These are phyloP conservation scores for Leishmania martiniquensis DNA, from an alignment of 208 protist species.

Conservation along the genomic window DNA sequence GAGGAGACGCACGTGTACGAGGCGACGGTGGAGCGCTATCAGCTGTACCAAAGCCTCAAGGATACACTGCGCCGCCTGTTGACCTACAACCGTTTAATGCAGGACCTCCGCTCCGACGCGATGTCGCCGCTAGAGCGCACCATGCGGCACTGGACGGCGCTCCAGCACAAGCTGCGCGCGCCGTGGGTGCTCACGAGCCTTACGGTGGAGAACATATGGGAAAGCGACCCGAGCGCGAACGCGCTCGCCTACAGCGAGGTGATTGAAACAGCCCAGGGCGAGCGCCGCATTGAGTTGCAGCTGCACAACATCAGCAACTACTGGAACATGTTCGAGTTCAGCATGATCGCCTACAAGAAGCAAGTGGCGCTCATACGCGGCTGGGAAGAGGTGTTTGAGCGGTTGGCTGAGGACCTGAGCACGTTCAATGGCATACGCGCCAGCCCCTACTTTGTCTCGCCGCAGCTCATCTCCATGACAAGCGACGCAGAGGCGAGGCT, in stretches of 20 bases:
- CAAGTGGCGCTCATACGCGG: conserved; percentile 95
- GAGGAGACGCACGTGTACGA: conserved; percentile 61
- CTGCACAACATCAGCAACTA: conserved; percentile 87
- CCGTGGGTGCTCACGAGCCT: conserved; percentile 88
- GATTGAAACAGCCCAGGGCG: conserved; percentile 85
- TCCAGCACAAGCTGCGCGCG: conserved; percentile 92
- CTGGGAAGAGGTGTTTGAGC: conserved; percentile 97
- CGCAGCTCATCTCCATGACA: conserved; percentile 63
- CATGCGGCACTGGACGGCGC: conserved; percentile 73
- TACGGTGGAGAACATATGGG: conserved; percentile 89
- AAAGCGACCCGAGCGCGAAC: conserved; percentile 90
- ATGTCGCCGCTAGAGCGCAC: conserved; percentile 89
- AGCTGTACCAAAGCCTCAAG: conserved; percentile 52
- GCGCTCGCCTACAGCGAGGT: conserved; percentile 95
- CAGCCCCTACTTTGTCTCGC: conserved; percentile 95
- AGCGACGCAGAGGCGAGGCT: conserved; percentile 95
- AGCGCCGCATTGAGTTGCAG: conserved; percentile 88
- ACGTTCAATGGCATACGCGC: conserved; percentile 94
- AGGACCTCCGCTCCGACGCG: conserved; percentile 94
- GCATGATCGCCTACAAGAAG: conserved; percentile 95
- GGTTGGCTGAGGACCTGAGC: conserved; percentile 95
- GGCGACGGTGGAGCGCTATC: conserved; percentile 60
- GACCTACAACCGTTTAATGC: conserved; percentile 75
- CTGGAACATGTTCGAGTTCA: conserved; percentile 95
- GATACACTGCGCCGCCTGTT: conserved; percentile 46